phyloP scores from a whole-genome alignment of 139 green algal genomes.

The Desmodesmus armatus region DNA sequence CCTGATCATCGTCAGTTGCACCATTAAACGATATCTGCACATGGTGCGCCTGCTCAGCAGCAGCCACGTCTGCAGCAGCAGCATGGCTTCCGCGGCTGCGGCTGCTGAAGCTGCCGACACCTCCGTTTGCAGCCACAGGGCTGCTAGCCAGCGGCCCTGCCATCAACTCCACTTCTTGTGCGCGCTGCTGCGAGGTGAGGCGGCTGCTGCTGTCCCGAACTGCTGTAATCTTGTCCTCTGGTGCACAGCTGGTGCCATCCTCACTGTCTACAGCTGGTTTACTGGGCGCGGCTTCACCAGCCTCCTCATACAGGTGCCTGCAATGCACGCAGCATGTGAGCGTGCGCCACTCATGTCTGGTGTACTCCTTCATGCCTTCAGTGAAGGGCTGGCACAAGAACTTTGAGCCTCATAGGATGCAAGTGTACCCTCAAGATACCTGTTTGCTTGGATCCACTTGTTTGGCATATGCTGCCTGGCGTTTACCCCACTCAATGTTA shows the following conservation, averaged over 20 bases:
- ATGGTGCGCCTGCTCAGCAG: not conserved
- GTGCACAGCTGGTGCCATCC: constrained; percentile 18
- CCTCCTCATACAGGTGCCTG: constrained; percentile 49
- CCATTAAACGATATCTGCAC: no score
- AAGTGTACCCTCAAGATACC: no score
- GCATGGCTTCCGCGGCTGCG: not conserved
- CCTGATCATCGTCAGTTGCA: no score
- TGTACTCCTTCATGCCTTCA: no score
- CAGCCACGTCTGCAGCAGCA: not conserved
- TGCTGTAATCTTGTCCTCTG: not conserved
- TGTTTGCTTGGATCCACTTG: no score
- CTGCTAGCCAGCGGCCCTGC: not conserved
- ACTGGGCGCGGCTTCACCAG: not conserved
- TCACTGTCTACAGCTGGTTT: no score
- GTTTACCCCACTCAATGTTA: no score
- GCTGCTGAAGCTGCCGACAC: not conserved
- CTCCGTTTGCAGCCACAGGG: not conserved
- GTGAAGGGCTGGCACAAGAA: no score
- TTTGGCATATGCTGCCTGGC: no score
- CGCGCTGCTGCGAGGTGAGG: not conserved
- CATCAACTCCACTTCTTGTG: constrained; percentile 8
- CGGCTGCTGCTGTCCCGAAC: not conserved
- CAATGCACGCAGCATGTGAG: not conserved
- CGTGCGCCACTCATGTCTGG: not conserved
- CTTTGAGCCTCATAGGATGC: no score